These are phyloP conservation scores for Suzukiozyma palmioleophila DNA, from an alignment of 1,139 yeast species.

Conservation along the genomic window DNA sequence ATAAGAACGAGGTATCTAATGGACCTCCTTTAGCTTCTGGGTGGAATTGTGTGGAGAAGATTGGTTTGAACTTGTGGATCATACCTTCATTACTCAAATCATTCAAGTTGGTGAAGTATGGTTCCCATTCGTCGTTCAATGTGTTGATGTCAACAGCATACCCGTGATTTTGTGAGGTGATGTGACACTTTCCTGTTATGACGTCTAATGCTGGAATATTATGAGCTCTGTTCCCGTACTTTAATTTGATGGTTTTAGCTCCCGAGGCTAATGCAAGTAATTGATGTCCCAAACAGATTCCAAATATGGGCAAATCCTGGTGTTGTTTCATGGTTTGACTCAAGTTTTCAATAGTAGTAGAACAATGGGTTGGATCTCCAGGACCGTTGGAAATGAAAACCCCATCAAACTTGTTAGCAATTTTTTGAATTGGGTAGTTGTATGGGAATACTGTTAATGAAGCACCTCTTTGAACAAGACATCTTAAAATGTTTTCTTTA, in stretches of 20 bases:
- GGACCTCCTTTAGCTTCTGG: constrained; percentile 99
- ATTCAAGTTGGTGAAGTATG: constrained; percentile 83
- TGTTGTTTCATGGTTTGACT: constrained; percentile 61
- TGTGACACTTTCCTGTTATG: constrained; percentile 88
- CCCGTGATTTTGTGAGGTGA: constrained; percentile 97
- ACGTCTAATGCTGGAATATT: constrained; percentile 94
- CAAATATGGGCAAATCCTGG: constrained; percentile 83
- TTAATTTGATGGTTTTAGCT: constrained; percentile 86
- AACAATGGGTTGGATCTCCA: constrained; percentile 96
- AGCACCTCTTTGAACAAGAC: constrained; percentile 92
- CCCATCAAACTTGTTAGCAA: constrained; percentile 92
- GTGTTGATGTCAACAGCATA: constrained; percentile 89
- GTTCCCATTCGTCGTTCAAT: constrained; percentile 73
- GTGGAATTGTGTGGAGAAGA: constrained; percentile 95
- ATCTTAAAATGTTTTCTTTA: constrained; percentile 91
- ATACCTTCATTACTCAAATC: constrained; percentile 97
- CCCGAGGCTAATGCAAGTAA: constrained; percentile 91
- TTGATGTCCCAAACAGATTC: constrained; percentile 97
- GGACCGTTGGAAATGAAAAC: constrained; percentile 95
- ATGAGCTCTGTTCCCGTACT: constrained; percentile 98
- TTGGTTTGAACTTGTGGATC: constrained; percentile 81
- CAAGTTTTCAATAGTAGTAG: constrained; percentile 72
- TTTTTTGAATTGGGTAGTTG: constrained; percentile 86
- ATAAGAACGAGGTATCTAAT: constrained; percentile 81
- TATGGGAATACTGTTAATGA: constrained; percentile 94